Evolutionary conservation across 1,284 basidiomycete species (phyloP).

Genomic region (Ceratobasidium sp.): DNA sequence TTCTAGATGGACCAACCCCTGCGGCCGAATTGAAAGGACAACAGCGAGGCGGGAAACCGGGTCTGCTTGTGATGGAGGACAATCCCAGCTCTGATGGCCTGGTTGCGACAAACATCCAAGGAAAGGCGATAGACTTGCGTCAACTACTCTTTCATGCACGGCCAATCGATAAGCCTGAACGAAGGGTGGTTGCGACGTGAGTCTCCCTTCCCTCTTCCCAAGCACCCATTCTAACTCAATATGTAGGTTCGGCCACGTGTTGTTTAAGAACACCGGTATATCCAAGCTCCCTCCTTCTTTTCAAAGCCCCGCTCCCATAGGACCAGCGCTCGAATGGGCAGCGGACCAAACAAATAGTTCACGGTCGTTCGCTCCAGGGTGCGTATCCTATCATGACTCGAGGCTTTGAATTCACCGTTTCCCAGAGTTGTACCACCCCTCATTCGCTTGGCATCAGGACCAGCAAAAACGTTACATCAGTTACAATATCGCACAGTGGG

Average conservation of each 20-base stretch:
- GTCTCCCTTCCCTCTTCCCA: neutral
- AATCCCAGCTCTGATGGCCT: neutral
- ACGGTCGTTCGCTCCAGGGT: conserved; percentile 33
- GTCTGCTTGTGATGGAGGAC: neutral
- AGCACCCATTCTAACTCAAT: neutral
- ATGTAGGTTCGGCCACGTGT: conserved; percentile 31
- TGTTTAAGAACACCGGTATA: neutral
- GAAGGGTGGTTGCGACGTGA: conserved; percentile 25
- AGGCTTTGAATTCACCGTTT: neutral
- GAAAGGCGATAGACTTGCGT: conserved; percentile 3
- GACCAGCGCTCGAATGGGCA: conserved; percentile 21
- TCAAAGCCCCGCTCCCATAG: neutral
- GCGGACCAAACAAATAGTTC: neutral
- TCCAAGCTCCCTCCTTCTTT: conserved; percentile 6
- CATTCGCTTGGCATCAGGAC: neutral
- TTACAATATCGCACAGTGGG: conserved; percentile 29
- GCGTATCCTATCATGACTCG: neutral
- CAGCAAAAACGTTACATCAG: neutral
- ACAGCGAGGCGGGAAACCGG: neutral
- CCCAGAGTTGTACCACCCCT: conserved; percentile 18
- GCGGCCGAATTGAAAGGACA: neutral
- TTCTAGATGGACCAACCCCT: neutral
- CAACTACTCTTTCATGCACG: neutral
- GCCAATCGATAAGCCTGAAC: neutral
- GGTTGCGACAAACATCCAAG: neutral